Percentiles rank a stretch among this genome's conserved stretches.
Evolutionary conservation across 306 rosid genomes (phyloP).

Genomic region (Mimosa pudica): DNA sequence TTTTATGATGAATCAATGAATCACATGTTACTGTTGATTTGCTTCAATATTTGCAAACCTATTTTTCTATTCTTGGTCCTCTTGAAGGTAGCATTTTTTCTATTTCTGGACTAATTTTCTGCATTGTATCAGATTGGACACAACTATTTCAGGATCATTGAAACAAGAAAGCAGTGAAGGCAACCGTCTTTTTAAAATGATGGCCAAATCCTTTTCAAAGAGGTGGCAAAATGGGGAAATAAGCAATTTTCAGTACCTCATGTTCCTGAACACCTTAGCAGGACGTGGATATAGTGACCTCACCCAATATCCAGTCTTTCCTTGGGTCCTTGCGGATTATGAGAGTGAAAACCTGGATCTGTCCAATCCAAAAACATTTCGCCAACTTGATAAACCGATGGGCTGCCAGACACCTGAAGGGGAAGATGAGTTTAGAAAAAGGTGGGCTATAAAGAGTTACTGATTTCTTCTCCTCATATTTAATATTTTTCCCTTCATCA

Average conservation of each 20-base stretch:
- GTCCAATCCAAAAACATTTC: conserved; percentile 78
- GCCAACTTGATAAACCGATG: conserved; percentile 89
- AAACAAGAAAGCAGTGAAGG: conserved; percentile 97
- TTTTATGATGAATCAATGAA: conserved; percentile 9
- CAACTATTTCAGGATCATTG: conserved; percentile 94
- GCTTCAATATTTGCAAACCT: conserved; percentile 26
- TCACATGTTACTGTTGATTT: conserved; percentile 22
- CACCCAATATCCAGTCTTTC: conserved; percentile 98
- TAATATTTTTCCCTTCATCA: conserved; percentile 15
- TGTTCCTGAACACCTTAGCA: conserved; percentile 99
- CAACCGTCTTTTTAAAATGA: conserved; percentile 85
- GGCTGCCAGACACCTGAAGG: conserved; percentile 99
- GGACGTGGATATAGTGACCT: conserved; percentile 99
- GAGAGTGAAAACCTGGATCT: conserved; percentile 86
- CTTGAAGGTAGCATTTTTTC: background rate
- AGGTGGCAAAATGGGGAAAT: conserved; percentile 99
- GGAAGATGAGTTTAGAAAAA: conserved; percentile 93
- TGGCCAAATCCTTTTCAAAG: conserved; percentile 95
- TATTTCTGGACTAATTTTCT: conserved; percentile 14
- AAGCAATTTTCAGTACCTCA: conserved; percentile 97
- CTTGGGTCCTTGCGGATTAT: conserved; percentile 98
- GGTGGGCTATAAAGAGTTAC: conserved; percentile 50
- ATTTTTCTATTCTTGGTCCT: background rate
- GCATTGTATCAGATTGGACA: conserved; percentile 79
- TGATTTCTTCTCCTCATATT: conserved; percentile 3